These are phyloP conservation scores for Fusarium sarcochroum DNA, from an alignment of 2,329 filamentous ascomycete species.

Conservation along the genomic window DNA sequence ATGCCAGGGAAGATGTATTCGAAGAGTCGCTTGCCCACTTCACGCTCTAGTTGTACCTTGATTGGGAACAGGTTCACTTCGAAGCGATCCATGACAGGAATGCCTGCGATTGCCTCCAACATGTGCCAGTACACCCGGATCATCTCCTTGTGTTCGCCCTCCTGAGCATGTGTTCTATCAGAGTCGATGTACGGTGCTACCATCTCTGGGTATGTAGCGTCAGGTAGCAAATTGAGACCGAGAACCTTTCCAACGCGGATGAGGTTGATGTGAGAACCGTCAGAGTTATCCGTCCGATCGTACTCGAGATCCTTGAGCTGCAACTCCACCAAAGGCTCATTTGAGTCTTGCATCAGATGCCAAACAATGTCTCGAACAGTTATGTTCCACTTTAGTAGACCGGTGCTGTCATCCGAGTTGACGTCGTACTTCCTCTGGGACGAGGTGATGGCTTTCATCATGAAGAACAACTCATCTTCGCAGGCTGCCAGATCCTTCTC, in stretches of 20 bases:
- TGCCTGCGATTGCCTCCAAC: slow-evolving; percentile 97
- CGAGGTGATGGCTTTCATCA: slow-evolving; percentile 99
- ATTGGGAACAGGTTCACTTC: slow-evolving; percentile 94
- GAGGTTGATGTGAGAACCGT: slow-evolving; percentile 95
- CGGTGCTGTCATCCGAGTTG: slow-evolving; percentile 76
- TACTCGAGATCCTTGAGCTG: slow-evolving; percentile 93
- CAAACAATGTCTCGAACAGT: slow-evolving; percentile 96
- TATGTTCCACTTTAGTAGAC: slow-evolving; percentile 91
- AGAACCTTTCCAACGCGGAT: slow-evolving; percentile 90
- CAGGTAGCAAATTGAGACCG: slow-evolving; percentile 88
- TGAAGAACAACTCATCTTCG: slow-evolving; percentile 98
- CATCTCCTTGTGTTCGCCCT: slow-evolving; percentile 78
- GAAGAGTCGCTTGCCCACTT: slow-evolving; percentile 92
- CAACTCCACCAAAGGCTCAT: slow-evolving; percentile 91
- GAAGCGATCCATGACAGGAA: slow-evolving; percentile 96
- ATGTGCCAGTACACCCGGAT: slow-evolving; percentile 97
- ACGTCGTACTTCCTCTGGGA: slow-evolving; percentile 88
- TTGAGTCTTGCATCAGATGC: slow-evolving; percentile 91
- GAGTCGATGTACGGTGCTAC: slow-evolving; percentile 88
- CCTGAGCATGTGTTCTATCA: slow-evolving; percentile 62
- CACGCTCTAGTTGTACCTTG: slow-evolving; percentile 92
- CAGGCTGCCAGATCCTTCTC: slow-evolving; percentile 90
- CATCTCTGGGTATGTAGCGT: slow-evolving; percentile 96
- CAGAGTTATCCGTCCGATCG: slow-evolving; percentile 95
- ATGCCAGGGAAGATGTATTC: slow-evolving; percentile 97